These are phyloP conservation scores for Dactylorhiza incarnata DNA, from an alignment of 106 monocot species.

Conservation along the genomic window DNA sequence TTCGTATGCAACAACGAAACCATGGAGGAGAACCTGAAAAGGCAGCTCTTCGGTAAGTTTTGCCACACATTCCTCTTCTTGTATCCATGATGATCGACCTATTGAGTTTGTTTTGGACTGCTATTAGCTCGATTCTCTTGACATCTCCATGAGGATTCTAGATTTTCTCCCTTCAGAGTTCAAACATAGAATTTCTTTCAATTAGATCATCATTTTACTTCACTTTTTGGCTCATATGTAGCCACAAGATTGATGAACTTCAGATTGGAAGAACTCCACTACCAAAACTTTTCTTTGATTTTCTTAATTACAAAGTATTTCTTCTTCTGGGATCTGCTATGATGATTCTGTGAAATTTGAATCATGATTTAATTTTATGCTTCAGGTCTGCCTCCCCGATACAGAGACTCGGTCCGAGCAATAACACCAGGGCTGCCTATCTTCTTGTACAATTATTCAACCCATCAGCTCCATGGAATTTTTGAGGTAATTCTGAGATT, in stretches of 20 bases:
- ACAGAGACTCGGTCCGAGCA: conserved; percentile 85
- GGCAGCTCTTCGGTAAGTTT: conserved; percentile 53
- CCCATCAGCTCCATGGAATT: conserved; percentile 93
- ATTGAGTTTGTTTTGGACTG: too few relatives aligned
- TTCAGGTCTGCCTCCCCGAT: conserved; percentile 78
- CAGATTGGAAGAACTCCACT: too few relatives aligned
- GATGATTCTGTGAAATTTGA: too few relatives aligned
- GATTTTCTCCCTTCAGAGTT: not conserved
- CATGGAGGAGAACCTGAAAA: conserved; percentile 59
- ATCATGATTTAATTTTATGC: not conserved
- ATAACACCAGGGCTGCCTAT: conserved; percentile 88
- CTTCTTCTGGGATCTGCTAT: too few relatives aligned
- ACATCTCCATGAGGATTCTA: not conserved
- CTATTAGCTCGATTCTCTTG: too few relatives aligned
- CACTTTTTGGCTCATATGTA: too few relatives aligned
- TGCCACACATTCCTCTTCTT: not conserved
- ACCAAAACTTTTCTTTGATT: too few relatives aligned
- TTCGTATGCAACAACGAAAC: conserved; percentile 78
- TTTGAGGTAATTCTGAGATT: conserved; percentile 51
- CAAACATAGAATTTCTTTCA: too few relatives aligned
- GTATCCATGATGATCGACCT: not conserved
- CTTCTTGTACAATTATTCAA: conserved; percentile 95
- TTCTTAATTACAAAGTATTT: too few relatives aligned
- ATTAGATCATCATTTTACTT: too few relatives aligned
- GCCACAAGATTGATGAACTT: too few relatives aligned